A percentile compares a stretch with the other conserved stretches of the same genome.
These are phyloP conservation scores for Helicostylum pulchrum DNA, from an alignment of 192 early-diverging fungal genomes.

Conservation along the genomic window DNA sequence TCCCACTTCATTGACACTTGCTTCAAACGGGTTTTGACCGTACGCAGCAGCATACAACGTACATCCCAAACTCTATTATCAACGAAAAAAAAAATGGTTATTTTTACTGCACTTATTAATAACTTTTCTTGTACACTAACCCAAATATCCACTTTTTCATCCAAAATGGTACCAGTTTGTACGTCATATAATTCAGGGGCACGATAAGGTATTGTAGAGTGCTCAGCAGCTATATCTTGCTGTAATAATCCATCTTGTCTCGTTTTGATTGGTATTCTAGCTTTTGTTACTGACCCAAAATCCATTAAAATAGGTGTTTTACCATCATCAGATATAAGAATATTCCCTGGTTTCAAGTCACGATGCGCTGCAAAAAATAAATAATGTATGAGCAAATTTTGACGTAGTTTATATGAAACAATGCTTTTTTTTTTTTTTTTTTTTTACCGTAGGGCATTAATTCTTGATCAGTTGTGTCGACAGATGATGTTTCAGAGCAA, in stretches of 20 bases:
- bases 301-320: conserved; percentile 64
- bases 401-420: too few relatives aligned
- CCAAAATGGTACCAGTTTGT: conserved; percentile 47
- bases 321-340: conserved; percentile 59
- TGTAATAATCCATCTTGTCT: conserved; percentile 53
- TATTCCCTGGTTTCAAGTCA: background rate
- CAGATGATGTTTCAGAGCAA: too few relatives aligned
- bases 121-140: conserved; percentile 18
- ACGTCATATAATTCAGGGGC: conserved; percentile 78
- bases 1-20: conserved; percentile 56
- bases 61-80: conserved; percentile 46
- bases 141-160: conserved; percentile 68
- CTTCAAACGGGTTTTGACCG: conserved; percentile 63
- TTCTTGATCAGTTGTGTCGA: too few relatives aligned
- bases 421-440: too few relatives aligned
- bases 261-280: conserved; percentile 47
- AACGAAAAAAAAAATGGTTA: too few relatives aligned
- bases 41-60: conserved; percentile 67
- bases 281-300: conserved; percentile 57
- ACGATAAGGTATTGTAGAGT: conserved; percentile 66
- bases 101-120: background rate
- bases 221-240: conserved; percentile 57
- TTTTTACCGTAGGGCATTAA: too few relatives aligned
- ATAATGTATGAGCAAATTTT: too few relatives aligned
- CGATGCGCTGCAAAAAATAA: too few relatives aligned